Percentiles rank a stretch among this genome's conserved stretches.
phyloP scores from a whole-genome alignment of 139 green algal species.

The Coelastrella sp. region DNA sequence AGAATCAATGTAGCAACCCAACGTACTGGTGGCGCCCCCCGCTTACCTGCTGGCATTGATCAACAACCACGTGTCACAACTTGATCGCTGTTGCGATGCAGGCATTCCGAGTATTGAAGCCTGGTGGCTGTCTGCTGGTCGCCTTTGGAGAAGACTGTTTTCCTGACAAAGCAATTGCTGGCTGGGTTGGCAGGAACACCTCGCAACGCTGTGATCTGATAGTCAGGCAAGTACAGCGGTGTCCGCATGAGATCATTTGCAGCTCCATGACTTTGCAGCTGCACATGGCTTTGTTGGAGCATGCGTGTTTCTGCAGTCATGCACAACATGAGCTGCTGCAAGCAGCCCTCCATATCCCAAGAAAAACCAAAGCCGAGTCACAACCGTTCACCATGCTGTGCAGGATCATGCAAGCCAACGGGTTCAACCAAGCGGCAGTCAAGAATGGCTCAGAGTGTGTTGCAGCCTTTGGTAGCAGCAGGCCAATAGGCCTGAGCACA shows the following conservation, averaged over 20 bases:
- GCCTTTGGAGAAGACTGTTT: conserved; percentile 44
- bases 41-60: too few species aligned
- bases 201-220: background rate
- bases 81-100: background rate
- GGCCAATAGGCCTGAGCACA: background rate
- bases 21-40: too few species aligned
- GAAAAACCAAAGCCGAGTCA: too few species aligned
- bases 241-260: background rate
- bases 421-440: background rate
- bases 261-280: background rate
- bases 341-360: too few species aligned
- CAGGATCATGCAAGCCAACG: conserved; percentile 32
- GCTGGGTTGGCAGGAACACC: conserved; percentile 31
- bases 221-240: background rate
- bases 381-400: too few species aligned
- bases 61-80: too few species aligned
- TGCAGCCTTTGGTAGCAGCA: background rate
- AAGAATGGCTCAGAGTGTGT: background rate
- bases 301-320: too few species aligned
- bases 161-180: conserved; percentile 36
- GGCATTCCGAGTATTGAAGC: conserved; percentile 18
- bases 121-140: conserved; percentile 27
- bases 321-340: too few species aligned
- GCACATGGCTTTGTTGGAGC: too few species aligned
- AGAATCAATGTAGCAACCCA: too few species aligned